phyloP scores from a whole-genome alignment of 768 basidiomycete genomes.

The Tephrocybe rancida region DNA sequence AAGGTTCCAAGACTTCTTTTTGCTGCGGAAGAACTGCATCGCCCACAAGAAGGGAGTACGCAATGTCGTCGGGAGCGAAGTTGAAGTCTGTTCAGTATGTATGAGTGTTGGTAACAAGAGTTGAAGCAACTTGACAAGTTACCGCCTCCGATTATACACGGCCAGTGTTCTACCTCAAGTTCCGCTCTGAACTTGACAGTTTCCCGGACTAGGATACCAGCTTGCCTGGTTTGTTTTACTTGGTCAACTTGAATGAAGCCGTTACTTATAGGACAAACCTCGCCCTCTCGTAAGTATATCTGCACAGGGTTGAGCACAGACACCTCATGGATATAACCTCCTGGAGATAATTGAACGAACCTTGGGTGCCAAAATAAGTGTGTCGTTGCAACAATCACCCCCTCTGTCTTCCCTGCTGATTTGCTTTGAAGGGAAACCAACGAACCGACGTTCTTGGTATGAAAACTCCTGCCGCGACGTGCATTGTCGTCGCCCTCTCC shows the following conservation, averaged over 20 bases:
- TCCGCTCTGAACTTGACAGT: slow-evolving; percentile 55
- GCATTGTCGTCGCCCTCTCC: slow-evolving; percentile 31
- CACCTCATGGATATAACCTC: slow-evolving; percentile 10
- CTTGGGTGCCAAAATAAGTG: slow-evolving; percentile 96
- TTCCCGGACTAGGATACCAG: slow-evolving; percentile 71
- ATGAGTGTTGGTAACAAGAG: background rate
- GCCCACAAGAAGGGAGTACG: slow-evolving; percentile 77
- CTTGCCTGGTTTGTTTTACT: slow-evolving; percentile 77
- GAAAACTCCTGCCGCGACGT: slow-evolving; percentile 60
- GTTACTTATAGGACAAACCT: slow-evolving; percentile 44
- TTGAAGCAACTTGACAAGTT: slow-evolving; percentile 1
- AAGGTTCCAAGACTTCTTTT: slow-evolving; percentile 50
- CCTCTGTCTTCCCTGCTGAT: slow-evolving; percentile 37
- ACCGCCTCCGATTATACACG: slow-evolving; percentile 87
- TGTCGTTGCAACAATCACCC: slow-evolving; percentile 82
- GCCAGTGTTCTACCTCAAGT: slow-evolving; percentile 57
- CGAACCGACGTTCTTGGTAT: slow-evolving; percentile 80
- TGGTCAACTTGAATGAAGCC: background rate
- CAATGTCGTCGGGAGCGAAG: slow-evolving; percentile 78
- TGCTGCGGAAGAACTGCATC: slow-evolving; percentile 60
- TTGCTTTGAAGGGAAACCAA: slow-evolving; percentile 65
- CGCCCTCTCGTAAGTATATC: slow-evolving; percentile 83
- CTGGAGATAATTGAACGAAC: slow-evolving; percentile 41
- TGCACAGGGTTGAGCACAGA: slow-evolving; percentile 21
- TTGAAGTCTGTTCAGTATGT: slow-evolving; percentile 74